These are phyloP conservation scores for Cryptosporidium canis DNA, from an alignment of 169 alveolate genomes.

Conservation along the genomic window DNA sequence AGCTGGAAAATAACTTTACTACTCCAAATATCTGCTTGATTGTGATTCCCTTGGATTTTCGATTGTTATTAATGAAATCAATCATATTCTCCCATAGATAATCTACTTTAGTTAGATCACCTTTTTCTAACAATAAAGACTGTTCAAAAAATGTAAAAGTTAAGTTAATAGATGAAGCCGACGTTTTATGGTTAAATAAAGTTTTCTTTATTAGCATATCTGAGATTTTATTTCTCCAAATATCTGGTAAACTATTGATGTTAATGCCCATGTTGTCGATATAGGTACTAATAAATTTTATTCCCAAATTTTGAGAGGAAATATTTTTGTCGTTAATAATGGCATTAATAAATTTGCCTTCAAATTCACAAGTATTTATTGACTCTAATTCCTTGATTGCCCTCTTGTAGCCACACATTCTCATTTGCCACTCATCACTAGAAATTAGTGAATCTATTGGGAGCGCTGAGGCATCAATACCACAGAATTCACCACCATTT, in stretches of 20 bases:
- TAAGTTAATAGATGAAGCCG: slow-evolving; percentile 30
- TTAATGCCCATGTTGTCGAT: not conserved
- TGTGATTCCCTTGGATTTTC: slow-evolving; percentile 38
- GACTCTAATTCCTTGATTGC: slow-evolving; percentile 31
- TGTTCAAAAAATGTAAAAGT: slow-evolving; percentile 45
- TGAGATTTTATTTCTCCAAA: slow-evolving; percentile 21
- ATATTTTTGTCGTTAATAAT: slow-evolving; percentile 48
- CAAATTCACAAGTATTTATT: not conserved
- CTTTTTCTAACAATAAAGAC: slow-evolving; percentile 20
- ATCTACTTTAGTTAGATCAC: slow-evolving; percentile 6
- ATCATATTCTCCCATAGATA: slow-evolving; percentile 49
- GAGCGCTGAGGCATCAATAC: not conserved
- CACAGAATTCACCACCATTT: not conserved
- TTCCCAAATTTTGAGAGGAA: slow-evolving; percentile 27
- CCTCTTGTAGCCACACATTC: slow-evolving; percentile 54
- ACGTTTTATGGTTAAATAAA: slow-evolving; percentile 16
- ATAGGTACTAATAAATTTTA: not conserved
- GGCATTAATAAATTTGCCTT: not conserved
- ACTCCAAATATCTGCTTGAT: slow-evolving; percentile 42
- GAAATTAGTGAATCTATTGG: slow-evolving; percentile 1
- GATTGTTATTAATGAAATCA: slow-evolving; percentile 15
- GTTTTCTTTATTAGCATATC: slow-evolving; percentile 45
- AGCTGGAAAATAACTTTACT: slow-evolving; percentile 10
- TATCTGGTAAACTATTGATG: not conserved
- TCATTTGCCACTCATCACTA: slow-evolving; percentile 67